Conservation (phyloP, 2,329 filamentous ascomycete species). For the Colletotrichum aenigma region DNA sequence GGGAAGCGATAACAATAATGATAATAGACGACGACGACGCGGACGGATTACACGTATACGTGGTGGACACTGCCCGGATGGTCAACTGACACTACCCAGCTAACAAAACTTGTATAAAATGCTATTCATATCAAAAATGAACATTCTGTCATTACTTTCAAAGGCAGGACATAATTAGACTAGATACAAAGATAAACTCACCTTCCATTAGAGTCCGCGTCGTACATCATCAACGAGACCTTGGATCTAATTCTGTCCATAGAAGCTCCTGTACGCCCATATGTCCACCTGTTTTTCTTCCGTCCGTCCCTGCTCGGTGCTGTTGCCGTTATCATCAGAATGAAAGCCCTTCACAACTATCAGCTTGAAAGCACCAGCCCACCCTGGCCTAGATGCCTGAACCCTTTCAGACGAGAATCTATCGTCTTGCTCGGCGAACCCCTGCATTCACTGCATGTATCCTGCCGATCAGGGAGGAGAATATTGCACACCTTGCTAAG, state of each 20-base stretch:
- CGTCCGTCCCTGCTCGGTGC: background rate
- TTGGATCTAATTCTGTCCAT: background rate
- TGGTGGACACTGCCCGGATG: too few species aligned
- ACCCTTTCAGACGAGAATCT: background rate
- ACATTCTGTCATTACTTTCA: background rate
- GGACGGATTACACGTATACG: too few species aligned
- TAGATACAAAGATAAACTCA: background rate
- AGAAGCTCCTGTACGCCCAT: background rate
- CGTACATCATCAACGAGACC: background rate
- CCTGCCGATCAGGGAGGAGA: background rate
- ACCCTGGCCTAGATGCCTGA: background rate
- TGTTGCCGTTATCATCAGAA: background rate
- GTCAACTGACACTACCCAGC: too few species aligned
- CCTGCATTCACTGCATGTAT: background rate
- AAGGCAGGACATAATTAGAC: background rate
- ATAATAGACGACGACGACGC: too few species aligned
- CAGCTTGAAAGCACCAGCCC: background rate
- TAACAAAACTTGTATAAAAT: too few species aligned
- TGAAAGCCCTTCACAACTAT: background rate
- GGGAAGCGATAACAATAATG: too few species aligned
- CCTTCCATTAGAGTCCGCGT: background rate
- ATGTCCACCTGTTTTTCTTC: background rate
- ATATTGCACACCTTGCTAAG: background rate
- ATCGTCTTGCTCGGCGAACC: background rate
- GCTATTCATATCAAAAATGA: background rate